Conservation (phyloP, 306 rosid species). For the Cucurbita moschata region DNA sequence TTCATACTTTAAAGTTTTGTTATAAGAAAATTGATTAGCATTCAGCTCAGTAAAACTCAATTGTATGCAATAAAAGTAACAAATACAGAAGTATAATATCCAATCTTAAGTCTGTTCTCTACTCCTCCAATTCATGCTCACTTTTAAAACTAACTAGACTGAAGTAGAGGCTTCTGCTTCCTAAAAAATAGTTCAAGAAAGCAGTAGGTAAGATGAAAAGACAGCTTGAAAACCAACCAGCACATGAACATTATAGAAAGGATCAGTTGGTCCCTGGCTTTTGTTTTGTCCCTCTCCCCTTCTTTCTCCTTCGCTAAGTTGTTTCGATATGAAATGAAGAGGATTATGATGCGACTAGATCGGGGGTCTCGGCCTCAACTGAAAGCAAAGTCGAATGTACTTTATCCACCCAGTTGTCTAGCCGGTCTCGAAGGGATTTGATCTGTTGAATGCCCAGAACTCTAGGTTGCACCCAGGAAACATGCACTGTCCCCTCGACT, state of each 20-base stretch:
- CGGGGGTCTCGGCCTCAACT: conserved; percentile 97
- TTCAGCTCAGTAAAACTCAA: neutral
- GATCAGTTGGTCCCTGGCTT: neutral
- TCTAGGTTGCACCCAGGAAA: conserved; percentile 99
- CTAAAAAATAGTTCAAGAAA: conserved; percentile 34
- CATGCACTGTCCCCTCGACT: conserved; percentile 87
- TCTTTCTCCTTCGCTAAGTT: neutral
- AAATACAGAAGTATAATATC: conserved; percentile 19
- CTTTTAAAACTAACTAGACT: conserved; percentile 41
- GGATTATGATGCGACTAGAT: conserved; percentile 68
- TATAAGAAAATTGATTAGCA: neutral
- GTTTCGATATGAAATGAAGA: conserved; percentile 4
- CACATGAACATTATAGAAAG: neutral
- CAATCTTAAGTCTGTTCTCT: conserved; percentile 21
- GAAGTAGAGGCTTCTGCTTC: conserved; percentile 33
- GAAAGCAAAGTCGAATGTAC: conserved; percentile 77
- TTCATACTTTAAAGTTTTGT: neutral
- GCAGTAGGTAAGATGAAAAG: conserved; percentile 16
- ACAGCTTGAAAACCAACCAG: neutral
- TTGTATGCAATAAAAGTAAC: conserved; percentile 15
- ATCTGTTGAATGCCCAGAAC: conserved; percentile 83
- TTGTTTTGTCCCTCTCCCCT: neutral
- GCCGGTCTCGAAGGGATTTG: conserved; percentile 70
- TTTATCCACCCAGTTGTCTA: conserved; percentile 75
- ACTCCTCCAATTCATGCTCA: conserved; percentile 13